Percentiles rank a stretch among this genome's conserved stretches.
These are phyloP conservation scores for Trichophyton simii DNA, from an alignment of 2,329 filamentous ascomycete genomes.

Conservation along the genomic window DNA sequence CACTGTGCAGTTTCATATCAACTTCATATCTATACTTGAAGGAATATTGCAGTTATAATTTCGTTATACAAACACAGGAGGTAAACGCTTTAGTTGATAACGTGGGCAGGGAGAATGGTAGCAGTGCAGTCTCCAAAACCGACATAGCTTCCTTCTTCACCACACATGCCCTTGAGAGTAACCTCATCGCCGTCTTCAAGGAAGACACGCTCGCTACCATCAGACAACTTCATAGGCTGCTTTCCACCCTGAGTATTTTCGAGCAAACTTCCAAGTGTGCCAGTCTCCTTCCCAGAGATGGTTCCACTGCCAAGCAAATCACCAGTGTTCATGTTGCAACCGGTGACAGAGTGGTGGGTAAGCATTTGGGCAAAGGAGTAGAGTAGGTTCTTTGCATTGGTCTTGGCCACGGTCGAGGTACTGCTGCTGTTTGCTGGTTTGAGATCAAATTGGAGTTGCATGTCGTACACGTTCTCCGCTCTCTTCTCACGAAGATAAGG, in stretches of 20 bases:
- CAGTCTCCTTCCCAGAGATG: slow-evolving; percentile 52
- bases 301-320: slow-evolving; percentile 70
- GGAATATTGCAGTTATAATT: background rate
- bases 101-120: slow-evolving; percentile 10
- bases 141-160: slow-evolving; percentile 53
- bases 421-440: slow-evolving; percentile 33
- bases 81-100: background rate
- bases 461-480: slow-evolving; percentile 52
- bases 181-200: slow-evolving; percentile 63
- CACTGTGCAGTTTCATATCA: background rate
- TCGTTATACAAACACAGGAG: background rate
- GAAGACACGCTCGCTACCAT: slow-evolving; percentile 57
- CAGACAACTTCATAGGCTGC: slow-evolving; percentile 46
- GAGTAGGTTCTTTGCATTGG: slow-evolving; percentile 55
- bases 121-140: slow-evolving; percentile 53
- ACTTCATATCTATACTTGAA: background rate
- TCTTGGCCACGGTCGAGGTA: slow-evolving; percentile 47
- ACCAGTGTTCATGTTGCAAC: slow-evolving; percentile 60
- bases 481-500: slow-evolving; percentile 54
- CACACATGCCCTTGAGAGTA: slow-evolving; percentile 53
- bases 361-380: slow-evolving; percentile 78
- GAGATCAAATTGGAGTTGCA: slow-evolving; percentile 52
- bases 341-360: slow-evolving; percentile 63
- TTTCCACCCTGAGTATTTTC: slow-evolving; percentile 63
- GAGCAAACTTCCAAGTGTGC: slow-evolving; percentile 54